These are phyloP conservation scores for Penicillium pancosmium DNA, from an alignment of 495 filamentous ascomycete genomes.

Conservation along the genomic window DNA sequence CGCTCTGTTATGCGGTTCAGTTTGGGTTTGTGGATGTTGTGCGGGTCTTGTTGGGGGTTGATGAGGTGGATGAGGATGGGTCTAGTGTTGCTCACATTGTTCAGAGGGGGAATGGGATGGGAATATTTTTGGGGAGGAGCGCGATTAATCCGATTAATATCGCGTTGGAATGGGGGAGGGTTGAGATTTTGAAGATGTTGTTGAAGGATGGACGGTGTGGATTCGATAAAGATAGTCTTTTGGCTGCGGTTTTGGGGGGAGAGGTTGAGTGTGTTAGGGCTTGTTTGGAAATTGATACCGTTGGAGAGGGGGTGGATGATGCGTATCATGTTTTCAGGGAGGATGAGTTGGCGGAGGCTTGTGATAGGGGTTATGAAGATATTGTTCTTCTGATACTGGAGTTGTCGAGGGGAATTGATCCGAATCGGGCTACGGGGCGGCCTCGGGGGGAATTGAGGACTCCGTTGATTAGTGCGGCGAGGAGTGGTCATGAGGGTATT, in stretches of 20 bases:
- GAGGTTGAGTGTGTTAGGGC: background rate
- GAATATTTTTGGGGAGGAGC: too few relatives aligned
- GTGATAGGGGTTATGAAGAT: background rate
- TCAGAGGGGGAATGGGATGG: too few relatives aligned
- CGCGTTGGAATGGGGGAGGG: background rate
- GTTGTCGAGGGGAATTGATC: background rate
- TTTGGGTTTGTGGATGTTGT: background rate
- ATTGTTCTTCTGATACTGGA: background rate
- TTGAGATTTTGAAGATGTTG: background rate
- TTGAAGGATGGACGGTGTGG: background rate
- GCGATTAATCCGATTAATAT: background rate
- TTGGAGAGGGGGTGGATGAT: background rate
- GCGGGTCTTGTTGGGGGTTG: background rate
- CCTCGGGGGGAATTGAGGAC: background rate
- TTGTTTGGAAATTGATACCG: background rate
- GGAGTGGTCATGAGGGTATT: background rate
- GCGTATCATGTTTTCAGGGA: background rate
- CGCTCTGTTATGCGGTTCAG: background rate
- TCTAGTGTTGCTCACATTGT: too few relatives aligned
- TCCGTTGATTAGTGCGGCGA: background rate
- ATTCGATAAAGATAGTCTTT: background rate
- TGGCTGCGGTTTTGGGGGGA: background rate
- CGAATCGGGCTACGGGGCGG: background rate
- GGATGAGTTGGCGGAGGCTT: background rate
- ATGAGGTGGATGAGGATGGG: too few relatives aligned